A percentile compares a stretch with the other conserved stretches of the same genome.
phyloP scores from a whole-genome alignment of 108 stramenopile genomes.

The Parmales sp. region DNA sequence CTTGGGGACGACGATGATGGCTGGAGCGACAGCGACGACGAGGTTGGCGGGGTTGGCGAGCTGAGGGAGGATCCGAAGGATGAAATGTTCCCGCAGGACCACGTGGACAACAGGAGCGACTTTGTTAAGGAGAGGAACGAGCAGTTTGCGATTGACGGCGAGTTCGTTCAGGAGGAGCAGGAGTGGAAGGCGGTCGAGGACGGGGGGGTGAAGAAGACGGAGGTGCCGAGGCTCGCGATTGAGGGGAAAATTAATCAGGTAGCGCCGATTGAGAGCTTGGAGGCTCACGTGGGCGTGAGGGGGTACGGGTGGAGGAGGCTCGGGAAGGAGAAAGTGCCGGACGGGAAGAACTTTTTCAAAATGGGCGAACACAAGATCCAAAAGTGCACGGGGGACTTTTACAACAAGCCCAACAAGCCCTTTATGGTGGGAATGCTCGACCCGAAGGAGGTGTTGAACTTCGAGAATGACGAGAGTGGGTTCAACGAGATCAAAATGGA shows the following conservation, averaged over 20 bases:
- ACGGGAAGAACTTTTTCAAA: conserved; percentile 23
- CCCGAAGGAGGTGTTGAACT: conserved; percentile 38
- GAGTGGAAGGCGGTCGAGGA: conserved; percentile 4
- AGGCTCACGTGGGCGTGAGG: conserved; percentile 12
- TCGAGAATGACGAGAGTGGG: conserved; percentile 37
- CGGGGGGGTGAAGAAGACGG: not conserved
- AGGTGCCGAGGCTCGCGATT: not conserved
- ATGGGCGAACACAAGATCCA: conserved; percentile 19
- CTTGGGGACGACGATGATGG: conserved; percentile 16
- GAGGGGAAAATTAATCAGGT: not conserved
- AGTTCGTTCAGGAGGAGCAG: not conserved
- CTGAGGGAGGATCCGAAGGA: not conserved
- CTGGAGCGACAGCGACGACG: conserved; percentile 12
- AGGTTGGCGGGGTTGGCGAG: not conserved
- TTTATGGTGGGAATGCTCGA: conserved; percentile 49
- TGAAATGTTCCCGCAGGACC: conserved; percentile 9
- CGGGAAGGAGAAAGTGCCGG: conserved; percentile 17
- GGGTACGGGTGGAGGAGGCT: conserved; percentile 29
- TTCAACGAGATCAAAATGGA: conserved; percentile 43
- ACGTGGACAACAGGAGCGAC: conserved; percentile 11
- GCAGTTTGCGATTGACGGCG: not conserved
- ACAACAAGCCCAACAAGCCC: conserved; percentile 39
- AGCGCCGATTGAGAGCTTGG: conserved; percentile 6
- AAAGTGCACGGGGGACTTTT: conserved; percentile 17
- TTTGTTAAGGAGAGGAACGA: conserved; percentile 7